Percentiles rank a stretch among this genome's conserved stretches.
Evolutionary conservation across 225 moss, liverwort and hornwort genomes (phyloP).

Genomic region (Rhytidiadelphus loreus): DNA sequence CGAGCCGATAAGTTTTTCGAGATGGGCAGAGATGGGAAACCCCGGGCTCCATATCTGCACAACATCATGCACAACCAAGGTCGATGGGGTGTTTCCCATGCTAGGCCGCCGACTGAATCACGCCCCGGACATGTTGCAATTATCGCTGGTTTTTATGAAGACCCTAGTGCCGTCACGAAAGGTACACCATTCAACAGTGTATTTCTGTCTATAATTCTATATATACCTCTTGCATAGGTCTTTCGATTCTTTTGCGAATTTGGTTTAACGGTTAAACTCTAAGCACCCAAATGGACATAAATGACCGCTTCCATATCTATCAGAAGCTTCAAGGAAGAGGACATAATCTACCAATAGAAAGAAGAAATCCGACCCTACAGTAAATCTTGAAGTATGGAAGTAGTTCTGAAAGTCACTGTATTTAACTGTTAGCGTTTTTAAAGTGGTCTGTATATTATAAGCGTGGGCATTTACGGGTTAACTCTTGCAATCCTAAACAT

Average conservation of each 20-base stretch:
- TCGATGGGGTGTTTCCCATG: constrained; percentile 97
- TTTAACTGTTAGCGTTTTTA: background rate
- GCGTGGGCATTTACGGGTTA: background rate
- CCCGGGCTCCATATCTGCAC: constrained; percentile 89
- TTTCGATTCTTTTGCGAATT: background rate
- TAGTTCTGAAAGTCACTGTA: background rate
- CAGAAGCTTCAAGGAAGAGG: background rate
- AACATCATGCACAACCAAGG: constrained; percentile 66
- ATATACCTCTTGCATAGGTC: background rate
- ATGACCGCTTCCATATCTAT: background rate
- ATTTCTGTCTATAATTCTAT: background rate
- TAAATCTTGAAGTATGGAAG: background rate
- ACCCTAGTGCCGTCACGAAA: constrained; percentile 99
- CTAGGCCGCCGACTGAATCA: constrained; percentile 94
- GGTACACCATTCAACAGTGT: constrained; percentile 20
- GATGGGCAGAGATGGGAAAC: constrained; percentile 37
- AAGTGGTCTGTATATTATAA: background rate
- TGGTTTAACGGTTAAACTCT: background rate
- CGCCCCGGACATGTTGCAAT: constrained; percentile 98
- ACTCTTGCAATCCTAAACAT: background rate
- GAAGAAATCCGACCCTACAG: background rate
- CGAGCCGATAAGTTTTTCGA: constrained; percentile 97
- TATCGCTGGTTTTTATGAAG: constrained; percentile 97
- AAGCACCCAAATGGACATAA: background rate
- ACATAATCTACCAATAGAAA: background rate